Evolutionary conservation across 768 basidiomycete genomes (phyloP).

Genomic region (Holtermannia corniformis): DNA sequence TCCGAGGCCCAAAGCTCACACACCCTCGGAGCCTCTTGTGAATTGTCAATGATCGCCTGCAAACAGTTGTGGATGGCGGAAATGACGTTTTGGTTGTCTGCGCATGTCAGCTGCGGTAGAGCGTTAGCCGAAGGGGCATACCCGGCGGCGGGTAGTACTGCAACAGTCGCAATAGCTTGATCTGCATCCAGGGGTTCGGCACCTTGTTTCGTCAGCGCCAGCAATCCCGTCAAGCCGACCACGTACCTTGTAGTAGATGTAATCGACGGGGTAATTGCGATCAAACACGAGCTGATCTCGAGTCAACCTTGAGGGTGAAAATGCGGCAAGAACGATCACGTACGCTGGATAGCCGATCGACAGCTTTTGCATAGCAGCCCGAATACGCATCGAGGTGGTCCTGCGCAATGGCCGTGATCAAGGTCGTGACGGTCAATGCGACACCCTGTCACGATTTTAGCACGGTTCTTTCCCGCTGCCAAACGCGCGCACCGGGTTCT

Average conservation of each 20-base stretch:
- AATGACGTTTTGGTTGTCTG: slow-evolving; percentile 75
- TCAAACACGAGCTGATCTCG: slow-evolving; percentile 81
- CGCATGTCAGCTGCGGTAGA: background rate
- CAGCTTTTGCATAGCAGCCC: slow-evolving; percentile 90
- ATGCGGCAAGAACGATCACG: too few species aligned
- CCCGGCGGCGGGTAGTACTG: slow-evolving; percentile 96
- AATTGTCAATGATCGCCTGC: slow-evolving; percentile 78
- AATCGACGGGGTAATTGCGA: slow-evolving; percentile 75
- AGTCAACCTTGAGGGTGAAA: background rate
- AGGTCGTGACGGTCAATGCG: slow-evolving; percentile 81
- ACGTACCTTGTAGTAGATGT: slow-evolving; percentile 76
- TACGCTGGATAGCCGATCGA: slow-evolving; percentile 76
- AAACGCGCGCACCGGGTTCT: slow-evolving; percentile 54
- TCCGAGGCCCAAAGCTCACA: background rate
- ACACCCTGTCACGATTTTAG: slow-evolving; percentile 58
- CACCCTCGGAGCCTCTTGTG: slow-evolving; percentile 62
- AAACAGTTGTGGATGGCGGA: slow-evolving; percentile 70
- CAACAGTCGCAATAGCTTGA: slow-evolving; percentile 80
- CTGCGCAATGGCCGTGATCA: slow-evolving; percentile 89
- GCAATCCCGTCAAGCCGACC: background rate
- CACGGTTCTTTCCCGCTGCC: background rate
- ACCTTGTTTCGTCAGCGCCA: slow-evolving; percentile 44
- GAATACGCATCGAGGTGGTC: slow-evolving; percentile 82
- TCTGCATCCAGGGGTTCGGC: slow-evolving; percentile 94
- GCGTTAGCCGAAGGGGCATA: slow-evolving; percentile 40